These are phyloP conservation scores for Calonectria leucothoes DNA, from an alignment of 2,329 filamentous ascomycete species.

Conservation along the genomic window DNA sequence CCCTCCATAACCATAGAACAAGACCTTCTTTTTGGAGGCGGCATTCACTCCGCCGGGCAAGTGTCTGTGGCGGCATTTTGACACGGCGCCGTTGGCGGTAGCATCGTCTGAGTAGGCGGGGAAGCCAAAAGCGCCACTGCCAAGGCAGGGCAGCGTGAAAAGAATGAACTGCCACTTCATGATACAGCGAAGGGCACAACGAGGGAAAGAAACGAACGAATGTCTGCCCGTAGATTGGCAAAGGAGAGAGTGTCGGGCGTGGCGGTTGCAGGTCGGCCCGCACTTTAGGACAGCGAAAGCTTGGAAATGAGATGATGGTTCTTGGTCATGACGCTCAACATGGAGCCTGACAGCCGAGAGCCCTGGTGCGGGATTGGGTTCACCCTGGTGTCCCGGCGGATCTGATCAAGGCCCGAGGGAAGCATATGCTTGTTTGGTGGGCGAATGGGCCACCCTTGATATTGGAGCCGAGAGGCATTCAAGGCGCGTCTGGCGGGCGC, in stretches of 20 bases:
- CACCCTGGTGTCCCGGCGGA: background rate
- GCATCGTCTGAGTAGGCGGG: background rate
- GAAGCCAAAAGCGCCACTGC: slow-evolving; percentile 1
- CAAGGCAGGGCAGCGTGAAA: background rate
- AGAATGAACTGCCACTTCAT: slow-evolving; percentile 15
- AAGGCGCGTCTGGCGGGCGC: background rate
- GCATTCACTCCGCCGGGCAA: slow-evolving; percentile 3
- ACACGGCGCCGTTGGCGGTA: background rate
- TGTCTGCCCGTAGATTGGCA: too few relatives aligned
- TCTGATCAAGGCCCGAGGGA: background rate
- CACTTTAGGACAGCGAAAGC: background rate
- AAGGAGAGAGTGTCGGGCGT: background rate
- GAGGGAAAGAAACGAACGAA: background rate
- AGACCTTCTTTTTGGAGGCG: background rate
- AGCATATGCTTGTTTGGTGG: background rate
- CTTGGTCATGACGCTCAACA: background rate
- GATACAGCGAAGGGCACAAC: background rate
- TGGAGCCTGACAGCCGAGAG: background rate
- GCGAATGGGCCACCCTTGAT: background rate
- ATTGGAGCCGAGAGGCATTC: background rate
- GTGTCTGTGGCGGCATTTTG: background rate
- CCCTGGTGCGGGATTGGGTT: background rate
- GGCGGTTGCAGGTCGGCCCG: background rate
- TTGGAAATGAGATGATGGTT: background rate
- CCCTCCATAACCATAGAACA: too few relatives aligned